Evolutionary conservation across 2,329 filamentous ascomycete genomes (phyloP), one percentile per base, ranked within the genome.

Genomic region (Rutstroemia sp.): DNA sequence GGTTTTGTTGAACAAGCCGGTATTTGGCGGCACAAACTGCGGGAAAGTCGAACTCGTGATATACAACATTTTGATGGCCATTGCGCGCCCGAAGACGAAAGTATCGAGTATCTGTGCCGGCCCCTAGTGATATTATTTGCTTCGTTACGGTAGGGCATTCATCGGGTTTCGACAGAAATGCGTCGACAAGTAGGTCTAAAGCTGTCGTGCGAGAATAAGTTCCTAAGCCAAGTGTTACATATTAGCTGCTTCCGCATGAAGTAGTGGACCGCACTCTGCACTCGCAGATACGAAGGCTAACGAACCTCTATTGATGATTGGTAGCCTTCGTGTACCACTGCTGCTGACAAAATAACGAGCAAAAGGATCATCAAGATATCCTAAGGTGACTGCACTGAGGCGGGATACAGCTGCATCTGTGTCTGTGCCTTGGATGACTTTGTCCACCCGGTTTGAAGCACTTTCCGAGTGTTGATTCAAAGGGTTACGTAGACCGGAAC

Each of bases 31-130:
- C 68, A n/a, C 83, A 85, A 54, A 92, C 91, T 21, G 79, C 72
- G 0, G 87, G 79, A 66, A 97, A 97, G 71, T 99, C 94, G 56
- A 99, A 76, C 71, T 99, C 94, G 70, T 97, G 92, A 70, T 97
- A 99, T 57, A 87, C 70, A 17, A 96, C 71, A 30, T 66, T 63
- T 1, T 53, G 58, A 27, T 66, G 57, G 46, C 61, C 57, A 38
- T 67, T 63, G 21, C 64, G 57, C 27, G 73, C 65, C 0, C 70
- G 53, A 1, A 96, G 74, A 19, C 89, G 84, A 67, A 96, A 91
- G 58, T 85, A 87, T 16, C 94, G 82, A 6, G 94, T 97, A 69
- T 99, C 94, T 10, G 92, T 96, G 23, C 94, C 94, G 16, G 94
- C 92, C 30, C 94, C 94, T 0, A 99, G 80, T 0, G 92, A 96